These are phyloP conservation scores for Arxiozyma slooffiae DNA, from an alignment of 1,139 yeast species.

Conservation along the genomic window DNA sequence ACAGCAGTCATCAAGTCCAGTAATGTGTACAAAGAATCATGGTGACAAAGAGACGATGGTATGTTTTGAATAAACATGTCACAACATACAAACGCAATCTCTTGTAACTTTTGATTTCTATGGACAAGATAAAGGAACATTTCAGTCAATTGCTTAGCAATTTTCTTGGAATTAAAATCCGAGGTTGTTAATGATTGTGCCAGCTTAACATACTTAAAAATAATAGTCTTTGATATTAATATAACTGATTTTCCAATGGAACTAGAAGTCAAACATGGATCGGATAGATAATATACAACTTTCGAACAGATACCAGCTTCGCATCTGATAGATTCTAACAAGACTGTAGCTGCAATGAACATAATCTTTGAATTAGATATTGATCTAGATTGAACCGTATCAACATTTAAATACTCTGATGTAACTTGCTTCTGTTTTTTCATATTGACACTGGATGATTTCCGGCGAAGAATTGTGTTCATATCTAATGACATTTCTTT, in stretches of 20 bases:
- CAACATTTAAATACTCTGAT: conserved; percentile 27
- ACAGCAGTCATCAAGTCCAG: conserved; percentile 71
- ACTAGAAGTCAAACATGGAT: conserved; percentile 55
- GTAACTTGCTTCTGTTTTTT: conserved; percentile 62
- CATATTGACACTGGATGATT: conserved; percentile 74
- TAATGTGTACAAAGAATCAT: conserved; percentile 60
- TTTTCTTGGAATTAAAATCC: conserved; percentile 46
- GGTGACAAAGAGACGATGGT: conserved; percentile 79
- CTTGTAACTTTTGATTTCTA: conserved; percentile 64
- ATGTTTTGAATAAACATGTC: conserved; percentile 54
- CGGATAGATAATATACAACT: conserved; percentile 67
- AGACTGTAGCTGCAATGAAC: conserved; percentile 76
- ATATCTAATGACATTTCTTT: conserved; percentile 87
- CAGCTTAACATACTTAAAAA: conserved; percentile 43
- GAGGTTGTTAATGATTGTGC: conserved; percentile 28
- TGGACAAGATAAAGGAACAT: conserved; percentile 69
- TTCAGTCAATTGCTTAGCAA: conserved; percentile 62
- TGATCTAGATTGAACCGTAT: conserved; percentile 30
- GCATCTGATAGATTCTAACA: conserved; percentile 71
- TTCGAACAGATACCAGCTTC: conserved; percentile 74
- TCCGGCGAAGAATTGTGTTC: conserved; percentile 83
- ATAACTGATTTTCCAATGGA: conserved; percentile 67
- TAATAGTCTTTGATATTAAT: conserved; percentile 51
- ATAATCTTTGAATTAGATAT: conserved; percentile 72
- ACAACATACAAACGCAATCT: conserved; percentile 71